Evolutionary conservation across 208 protist genomes (phyloP).

Genomic region (Acanthamoeba castellanii): DNA sequence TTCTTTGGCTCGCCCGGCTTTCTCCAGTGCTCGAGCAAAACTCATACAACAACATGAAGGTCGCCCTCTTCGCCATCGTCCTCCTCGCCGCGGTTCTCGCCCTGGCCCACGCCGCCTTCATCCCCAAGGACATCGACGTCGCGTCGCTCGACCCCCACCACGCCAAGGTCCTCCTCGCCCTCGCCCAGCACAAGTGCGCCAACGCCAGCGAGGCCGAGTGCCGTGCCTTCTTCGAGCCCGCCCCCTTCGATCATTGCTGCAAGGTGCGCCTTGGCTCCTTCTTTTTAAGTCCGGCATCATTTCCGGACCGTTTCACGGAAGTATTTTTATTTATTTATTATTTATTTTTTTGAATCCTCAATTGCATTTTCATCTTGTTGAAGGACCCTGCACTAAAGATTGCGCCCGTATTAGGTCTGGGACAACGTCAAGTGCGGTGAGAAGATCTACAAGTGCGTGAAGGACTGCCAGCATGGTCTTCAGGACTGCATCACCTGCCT

Average conservation of each 20-base stretch:
- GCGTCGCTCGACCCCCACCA: constrained; percentile 2
- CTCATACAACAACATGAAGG: constrained; percentile 21
- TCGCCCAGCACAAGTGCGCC: constrained; percentile 26
- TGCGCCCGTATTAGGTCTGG: neutral
- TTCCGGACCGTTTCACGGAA: neutral
- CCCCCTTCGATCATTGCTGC: constrained; percentile 55
- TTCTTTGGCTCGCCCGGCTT: no score
- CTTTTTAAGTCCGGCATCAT: no score
- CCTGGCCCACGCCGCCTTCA: constrained; percentile 34
- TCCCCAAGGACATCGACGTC: constrained; percentile 12
- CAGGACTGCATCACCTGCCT: constrained; percentile 42
- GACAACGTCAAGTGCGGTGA: constrained; percentile 45
- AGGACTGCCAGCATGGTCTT: constrained; percentile 14
- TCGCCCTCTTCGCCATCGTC: neutral
- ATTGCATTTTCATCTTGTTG: neutral
- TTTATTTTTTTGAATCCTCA: neutral
- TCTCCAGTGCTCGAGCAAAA: no score
- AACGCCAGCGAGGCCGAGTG: constrained; percentile 58
- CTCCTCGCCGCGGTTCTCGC: neutral
- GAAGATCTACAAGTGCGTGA: constrained; percentile 42
- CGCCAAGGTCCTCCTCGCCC: constrained; percentile 11
- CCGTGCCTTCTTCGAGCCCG: constrained; percentile 49
- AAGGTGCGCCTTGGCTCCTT: constrained; percentile 13
- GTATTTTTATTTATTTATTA: neutral
- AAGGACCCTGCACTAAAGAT: neutral